Conservation (phyloP, 257 asterid genomes). For the Solanum bulbocastanum region DNA sequence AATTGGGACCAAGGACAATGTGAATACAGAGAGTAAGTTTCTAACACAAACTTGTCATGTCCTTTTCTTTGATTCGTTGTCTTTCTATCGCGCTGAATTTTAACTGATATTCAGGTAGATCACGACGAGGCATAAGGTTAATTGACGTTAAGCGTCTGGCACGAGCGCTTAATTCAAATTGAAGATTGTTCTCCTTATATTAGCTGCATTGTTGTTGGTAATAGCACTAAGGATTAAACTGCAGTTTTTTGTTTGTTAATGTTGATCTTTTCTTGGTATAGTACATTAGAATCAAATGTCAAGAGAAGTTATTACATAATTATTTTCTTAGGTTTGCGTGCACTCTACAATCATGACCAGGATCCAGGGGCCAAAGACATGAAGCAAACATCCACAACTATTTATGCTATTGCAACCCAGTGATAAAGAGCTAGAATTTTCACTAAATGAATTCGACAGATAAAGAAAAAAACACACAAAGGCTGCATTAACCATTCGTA, state of each 20-base stretch:
- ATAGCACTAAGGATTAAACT: not conserved
- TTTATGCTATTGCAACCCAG: not conserved
- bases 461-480: no score
- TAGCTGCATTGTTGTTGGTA: not conserved
- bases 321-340: not conserved
- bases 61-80: not conserved
- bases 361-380: not conserved
- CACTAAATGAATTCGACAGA: no score
- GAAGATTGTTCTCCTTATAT: not conserved
- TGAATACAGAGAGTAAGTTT: slow-evolving; percentile 4
- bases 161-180: slow-evolving; percentile 11
- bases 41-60: not conserved
- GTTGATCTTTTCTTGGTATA: not conserved
- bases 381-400: not conserved
- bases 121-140: slow-evolving; percentile 7
- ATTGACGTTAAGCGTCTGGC: slow-evolving; percentile 25
- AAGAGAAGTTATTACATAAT: not conserved
- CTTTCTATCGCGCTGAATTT: not conserved
- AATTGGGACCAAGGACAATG: not conserved
- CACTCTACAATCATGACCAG: no score
- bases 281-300: not conserved
- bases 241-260: not conserved
- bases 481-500: no score
- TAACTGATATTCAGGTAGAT: not conserved
- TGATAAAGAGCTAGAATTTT: not conserved